A percentile compares a stretch with the other conserved stretches of the same genome.
phyloP scores from a whole-genome alignment of 2,329 filamentous ascomycete species.

The Helminthosporium solani region DNA sequence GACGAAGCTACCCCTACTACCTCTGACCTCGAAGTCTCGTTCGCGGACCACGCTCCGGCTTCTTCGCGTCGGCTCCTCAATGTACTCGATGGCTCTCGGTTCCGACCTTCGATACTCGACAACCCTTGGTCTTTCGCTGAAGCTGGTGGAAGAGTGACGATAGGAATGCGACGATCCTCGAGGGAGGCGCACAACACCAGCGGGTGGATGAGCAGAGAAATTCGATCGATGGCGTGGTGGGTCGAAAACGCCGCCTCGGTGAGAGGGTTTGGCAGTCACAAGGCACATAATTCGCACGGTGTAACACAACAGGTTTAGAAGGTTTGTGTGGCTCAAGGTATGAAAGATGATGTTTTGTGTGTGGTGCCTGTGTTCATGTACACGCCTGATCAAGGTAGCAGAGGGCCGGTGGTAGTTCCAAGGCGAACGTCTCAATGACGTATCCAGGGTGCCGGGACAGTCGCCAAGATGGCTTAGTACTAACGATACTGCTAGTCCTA shows the following conservation, averaged over 20 bases:
- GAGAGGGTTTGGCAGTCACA: slow-evolving; percentile 30
- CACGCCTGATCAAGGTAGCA: no score
- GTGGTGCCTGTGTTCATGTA: neutral
- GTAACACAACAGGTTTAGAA: neutral
- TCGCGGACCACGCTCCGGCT: slow-evolving; percentile 24
- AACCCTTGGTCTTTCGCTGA: slow-evolving; percentile 19
- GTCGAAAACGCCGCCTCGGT: slow-evolving; percentile 26
- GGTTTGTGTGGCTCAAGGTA: neutral
- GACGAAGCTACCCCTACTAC: slow-evolving; percentile 28
- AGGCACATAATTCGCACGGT: slow-evolving; percentile 32
- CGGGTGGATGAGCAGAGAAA: slow-evolving; percentile 36
- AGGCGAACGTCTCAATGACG: neutral
- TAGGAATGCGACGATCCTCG: slow-evolving; percentile 26
- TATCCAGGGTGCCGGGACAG: neutral
- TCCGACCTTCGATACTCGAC: slow-evolving; percentile 21
- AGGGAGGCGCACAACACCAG: slow-evolving; percentile 35
- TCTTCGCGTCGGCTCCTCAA: slow-evolving; percentile 29
- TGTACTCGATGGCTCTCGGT: slow-evolving; percentile 29
- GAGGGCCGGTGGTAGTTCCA: neutral
- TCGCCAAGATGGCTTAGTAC: neutral
- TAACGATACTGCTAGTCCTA: neutral
- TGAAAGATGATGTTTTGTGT: neutral
- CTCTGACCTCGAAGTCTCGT: slow-evolving; percentile 10
- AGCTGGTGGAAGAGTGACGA: slow-evolving; percentile 20
- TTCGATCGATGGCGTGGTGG: slow-evolving; percentile 34